Base-by-base conservation (phyloP, 2,329 filamentous ascomycete species). In the Fusarium sp. region DNA sequence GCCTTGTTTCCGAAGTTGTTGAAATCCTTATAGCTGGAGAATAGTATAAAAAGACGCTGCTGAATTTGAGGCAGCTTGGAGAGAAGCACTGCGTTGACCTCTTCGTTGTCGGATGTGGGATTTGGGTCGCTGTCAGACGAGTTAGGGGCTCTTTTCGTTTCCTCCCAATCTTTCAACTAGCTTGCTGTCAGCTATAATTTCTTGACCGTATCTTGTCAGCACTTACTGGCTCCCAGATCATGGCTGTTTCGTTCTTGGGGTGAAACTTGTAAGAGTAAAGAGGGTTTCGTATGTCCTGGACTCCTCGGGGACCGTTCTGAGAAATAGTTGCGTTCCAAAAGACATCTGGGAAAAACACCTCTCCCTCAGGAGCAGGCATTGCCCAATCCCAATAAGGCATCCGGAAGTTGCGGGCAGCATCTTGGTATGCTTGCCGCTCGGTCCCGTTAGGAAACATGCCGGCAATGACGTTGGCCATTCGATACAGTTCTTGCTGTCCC, bases 1-100 rank as follows among this genome's bases (percentile, higher is more conserved):
- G 83, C 85, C 71, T 91, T 87, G 70, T 88, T 93, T 68, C 88
- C 88, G 71, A 92, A 91, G 13, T 83, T 79, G 13, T 85, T 85
- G 71, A 88, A 91, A 64, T 91, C 84, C 41, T 83, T 79, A 71
- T 91, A 91, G 55, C 84, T 86, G 8, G 88, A 86, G 61, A 91
- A 85, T 2, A 92, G 79, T 47, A 86, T 88, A 68, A 88, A 89
- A 2, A 93, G 79, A 11, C 91, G 83, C 62, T 86, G 81, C 69
- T 87, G 84, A 34, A 88, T 80, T 12, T 81, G 81, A 3, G 78
- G 74, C 6, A 85, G 79, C 59, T 83, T 84, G 25, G 78, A 61
- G 6, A 76, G 58, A 22, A 78, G 67, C 1, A 82, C 79, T 11
- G 78, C 69, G 11, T 81, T 83, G 28, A 89, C 81, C 19, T 81